Evolutionary conservation across 2,329 filamentous ascomycete species (phyloP), one percentile per base, ranked within the genome.

Genomic region (Diplodia mutila): DNA sequence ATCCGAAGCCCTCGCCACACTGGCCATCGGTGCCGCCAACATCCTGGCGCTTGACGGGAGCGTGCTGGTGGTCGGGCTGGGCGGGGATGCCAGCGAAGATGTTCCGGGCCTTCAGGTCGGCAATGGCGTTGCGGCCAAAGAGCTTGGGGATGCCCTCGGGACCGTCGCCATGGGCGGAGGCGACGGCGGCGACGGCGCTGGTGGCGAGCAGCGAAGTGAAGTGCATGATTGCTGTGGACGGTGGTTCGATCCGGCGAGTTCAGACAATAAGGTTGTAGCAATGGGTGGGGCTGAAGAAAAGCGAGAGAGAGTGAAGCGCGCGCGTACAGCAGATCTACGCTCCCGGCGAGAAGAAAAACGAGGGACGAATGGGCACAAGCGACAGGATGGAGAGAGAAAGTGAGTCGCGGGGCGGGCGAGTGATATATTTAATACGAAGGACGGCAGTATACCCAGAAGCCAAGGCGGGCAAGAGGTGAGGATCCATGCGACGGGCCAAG

Each of bases 61-160:
- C 68, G 63, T 70, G 69, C 69, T 72, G 71, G 65, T 69, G 70
- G 42, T 70, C 67, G 59, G 73, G 73, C 55, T 71, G 69, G 34
- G 11, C 11, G n/a, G 73, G 67, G 12, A 51, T 5, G 67, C 68
- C 74, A 65, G 71, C 72, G 46, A 74, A 74, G n/a, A 79, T 42
- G 65, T 74, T 73, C 69, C 76, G 73, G 51, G 70, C 71, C 71
- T 73, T 77, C 69, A 77, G 70, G 61, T 79, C 75, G 51, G 69
- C 74, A 57, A 77, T 71, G 71, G 77, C 75, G 52, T 69, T 73
- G n/a, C 74, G 74, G 57, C 76, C 77, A 59, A 76, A 74, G 61
- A 79, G 72, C 69, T 75, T 79, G 7, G 76, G 77, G 7, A 71
- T 69, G 61, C 73, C 71, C 21, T 72, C 73, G 52, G 74, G 69